These are phyloP conservation scores for Syzygium oleosum DNA, from an alignment of 345 rosid species.

Conservation along the genomic window DNA sequence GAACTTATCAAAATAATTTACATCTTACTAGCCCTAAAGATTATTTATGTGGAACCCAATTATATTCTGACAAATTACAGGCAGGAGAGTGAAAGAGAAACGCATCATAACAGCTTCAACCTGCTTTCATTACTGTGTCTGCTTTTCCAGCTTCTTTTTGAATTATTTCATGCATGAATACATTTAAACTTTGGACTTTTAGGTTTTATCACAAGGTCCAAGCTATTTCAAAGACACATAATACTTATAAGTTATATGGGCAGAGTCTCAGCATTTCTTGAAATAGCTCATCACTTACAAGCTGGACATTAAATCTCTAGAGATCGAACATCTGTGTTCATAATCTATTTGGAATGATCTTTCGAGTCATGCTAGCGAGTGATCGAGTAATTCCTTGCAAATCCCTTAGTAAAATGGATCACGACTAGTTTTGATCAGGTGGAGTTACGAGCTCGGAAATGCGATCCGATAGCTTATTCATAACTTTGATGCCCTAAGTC, in stretches of 20 bases:
- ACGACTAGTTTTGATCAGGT: background rate
- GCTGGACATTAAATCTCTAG: background rate
- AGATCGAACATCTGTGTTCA: background rate
- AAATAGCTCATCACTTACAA: background rate
- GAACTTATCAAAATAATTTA: background rate
- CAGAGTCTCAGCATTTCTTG: background rate
- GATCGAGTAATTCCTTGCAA: background rate
- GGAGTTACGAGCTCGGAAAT: background rate
- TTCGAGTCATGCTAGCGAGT: background rate
- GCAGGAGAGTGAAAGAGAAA: background rate
- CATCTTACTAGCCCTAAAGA: background rate
- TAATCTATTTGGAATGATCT: background rate
- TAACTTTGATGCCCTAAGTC: background rate
- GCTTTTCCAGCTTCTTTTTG: background rate
- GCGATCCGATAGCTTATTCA: background rate
- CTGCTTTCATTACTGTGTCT: background rate
- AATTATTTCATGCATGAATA: background rate
- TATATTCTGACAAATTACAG: background rate
- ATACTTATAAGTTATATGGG: background rate
- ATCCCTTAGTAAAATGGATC: background rate
- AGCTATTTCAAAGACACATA: background rate
- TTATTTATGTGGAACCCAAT: background rate
- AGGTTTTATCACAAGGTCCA: background rate
- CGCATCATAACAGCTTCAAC: background rate
- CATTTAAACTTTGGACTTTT: background rate